phyloP scores from a whole-genome alignment of 176 grass and related monocot species.

The Otatea glauca region DNA sequence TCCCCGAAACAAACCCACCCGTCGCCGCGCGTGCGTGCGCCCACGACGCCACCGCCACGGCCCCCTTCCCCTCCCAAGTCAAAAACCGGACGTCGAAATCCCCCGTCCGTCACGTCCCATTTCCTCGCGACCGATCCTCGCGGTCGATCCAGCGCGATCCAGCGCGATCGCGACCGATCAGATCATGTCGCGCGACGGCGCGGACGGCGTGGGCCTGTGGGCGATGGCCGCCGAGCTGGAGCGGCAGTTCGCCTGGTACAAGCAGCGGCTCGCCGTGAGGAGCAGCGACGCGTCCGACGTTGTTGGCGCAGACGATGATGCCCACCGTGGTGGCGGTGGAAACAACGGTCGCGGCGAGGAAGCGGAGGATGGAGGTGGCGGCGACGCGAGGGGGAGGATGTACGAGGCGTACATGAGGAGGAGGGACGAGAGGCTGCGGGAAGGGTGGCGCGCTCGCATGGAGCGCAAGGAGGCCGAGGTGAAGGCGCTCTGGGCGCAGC shows the following conservation, averaged over 20 bases:
- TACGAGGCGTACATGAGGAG: conserved; percentile 68
- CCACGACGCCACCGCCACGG: conserved; percentile 20
- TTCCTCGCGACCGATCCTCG: background rate
- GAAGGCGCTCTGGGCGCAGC: conserved; percentile 63
- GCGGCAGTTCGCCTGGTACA: conserved; percentile 74
- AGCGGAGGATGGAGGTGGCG: background rate
- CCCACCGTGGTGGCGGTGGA: background rate
- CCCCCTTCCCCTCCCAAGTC: conserved; percentile 11
- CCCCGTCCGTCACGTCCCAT: conserved; percentile 8
- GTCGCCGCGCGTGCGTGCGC: conserved; percentile 16
- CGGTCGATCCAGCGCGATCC: too few species aligned
- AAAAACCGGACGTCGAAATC: background rate
- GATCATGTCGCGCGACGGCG: conserved; percentile 36
- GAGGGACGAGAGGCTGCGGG: conserved; percentile 63
- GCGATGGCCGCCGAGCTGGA: conserved; percentile 72
- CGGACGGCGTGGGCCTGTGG: conserved; percentile 51
- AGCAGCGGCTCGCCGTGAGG: conserved; percentile 48
- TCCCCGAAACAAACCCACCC: background rate
- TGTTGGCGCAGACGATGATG: background rate
- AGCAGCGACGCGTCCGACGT: background rate
- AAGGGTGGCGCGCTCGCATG: conserved; percentile 56
- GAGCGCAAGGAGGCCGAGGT: conserved; percentile 74
- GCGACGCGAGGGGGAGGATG: conserved; percentile 42
- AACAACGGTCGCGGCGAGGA: background rate
- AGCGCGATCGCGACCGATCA: too few species aligned